A percentile compares a stretch with the other conserved stretches of the same genome.
Evolutionary conservation across 495 filamentous ascomycete species (phyloP).

Genomic region (Neurospora hispaniola): DNA sequence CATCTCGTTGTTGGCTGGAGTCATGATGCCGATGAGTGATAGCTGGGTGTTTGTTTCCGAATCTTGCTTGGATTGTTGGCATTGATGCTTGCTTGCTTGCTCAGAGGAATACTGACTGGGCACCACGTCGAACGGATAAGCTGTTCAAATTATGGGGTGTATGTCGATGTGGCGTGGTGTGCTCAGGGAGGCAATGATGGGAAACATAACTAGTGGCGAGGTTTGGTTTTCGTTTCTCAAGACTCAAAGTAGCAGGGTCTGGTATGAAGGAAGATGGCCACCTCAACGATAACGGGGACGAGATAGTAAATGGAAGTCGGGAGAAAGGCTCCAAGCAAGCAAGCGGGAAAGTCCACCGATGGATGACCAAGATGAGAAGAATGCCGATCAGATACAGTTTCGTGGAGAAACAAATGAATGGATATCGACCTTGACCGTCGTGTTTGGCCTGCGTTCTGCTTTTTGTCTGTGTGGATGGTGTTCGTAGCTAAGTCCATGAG

Average conservation of each 20-base stretch:
- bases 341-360: not conserved
- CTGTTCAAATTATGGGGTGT: not conserved
- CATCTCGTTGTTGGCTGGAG: not conserved
- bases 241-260: not conserved
- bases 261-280: not conserved
- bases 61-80: too few relatives aligned
- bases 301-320: not conserved
- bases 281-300: not conserved
- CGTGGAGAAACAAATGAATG: not conserved
- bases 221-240: not conserved
- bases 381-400: not conserved
- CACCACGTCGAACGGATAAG: not conserved
- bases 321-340: not conserved
- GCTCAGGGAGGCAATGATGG: not conserved
- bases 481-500: not conserved
- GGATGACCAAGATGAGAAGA: not conserved
- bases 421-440: not conserved
- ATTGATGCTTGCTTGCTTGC: too few relatives aligned
- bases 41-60: not conserved
- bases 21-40: not conserved
- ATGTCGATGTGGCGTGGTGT: not conserved
- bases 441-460: not conserved
- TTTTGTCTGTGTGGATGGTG: not conserved
- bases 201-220: too few relatives aligned
- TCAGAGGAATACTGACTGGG: too few relatives aligned